phyloP scores from a whole-genome alignment of 2,329 filamentous ascomycete species.

The Didymella pinodella region DNA sequence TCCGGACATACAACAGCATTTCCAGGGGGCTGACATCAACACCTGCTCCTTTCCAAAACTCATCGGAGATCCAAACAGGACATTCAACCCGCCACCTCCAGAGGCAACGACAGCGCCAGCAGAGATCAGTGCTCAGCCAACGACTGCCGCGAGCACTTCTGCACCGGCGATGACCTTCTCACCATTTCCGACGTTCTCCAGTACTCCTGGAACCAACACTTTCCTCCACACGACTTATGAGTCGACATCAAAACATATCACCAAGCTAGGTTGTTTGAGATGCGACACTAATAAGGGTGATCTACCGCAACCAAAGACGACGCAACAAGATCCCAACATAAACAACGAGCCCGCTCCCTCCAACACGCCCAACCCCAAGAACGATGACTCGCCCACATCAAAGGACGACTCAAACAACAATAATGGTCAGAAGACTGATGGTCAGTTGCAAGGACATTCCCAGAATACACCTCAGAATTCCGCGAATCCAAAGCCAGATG shows the following conservation, averaged over 20 bases:
- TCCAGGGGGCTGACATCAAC: slow-evolving; percentile 40
- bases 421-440: slow-evolving; percentile 12
- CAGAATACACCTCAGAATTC: slow-evolving; percentile 11
- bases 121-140: neutral
- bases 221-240: slow-evolving; percentile 38
- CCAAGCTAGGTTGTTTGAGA: slow-evolving; percentile 38
- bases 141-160: neutral
- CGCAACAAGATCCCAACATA: slow-evolving; percentile 11
- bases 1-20: slow-evolving; percentile 29
- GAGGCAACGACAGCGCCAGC: slow-evolving; percentile 9
- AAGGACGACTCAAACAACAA: slow-evolving; percentile 2
- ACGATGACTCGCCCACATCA: slow-evolving; percentile 6
- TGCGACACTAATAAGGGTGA: slow-evolving; percentile 18
- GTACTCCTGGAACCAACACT: slow-evolving; percentile 30
- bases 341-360: slow-evolving; percentile 9
- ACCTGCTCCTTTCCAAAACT: slow-evolving; percentile 33
- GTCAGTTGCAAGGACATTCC: slow-evolving; percentile 6
- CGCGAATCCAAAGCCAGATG: neutral
- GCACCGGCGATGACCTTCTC: slow-evolving; percentile 1
- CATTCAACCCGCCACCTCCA: neutral
- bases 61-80: slow-evolving; percentile 8
- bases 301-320: slow-evolving; percentile 11
- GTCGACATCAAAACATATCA: slow-evolving; percentile 39
- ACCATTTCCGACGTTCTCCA: slow-evolving; percentile 4
- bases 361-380: slow-evolving; percentile 9